Base-by-base conservation (phyloP, 2,329 filamentous ascomycete genomes). In the Aspergillus arachidicola region DNA sequence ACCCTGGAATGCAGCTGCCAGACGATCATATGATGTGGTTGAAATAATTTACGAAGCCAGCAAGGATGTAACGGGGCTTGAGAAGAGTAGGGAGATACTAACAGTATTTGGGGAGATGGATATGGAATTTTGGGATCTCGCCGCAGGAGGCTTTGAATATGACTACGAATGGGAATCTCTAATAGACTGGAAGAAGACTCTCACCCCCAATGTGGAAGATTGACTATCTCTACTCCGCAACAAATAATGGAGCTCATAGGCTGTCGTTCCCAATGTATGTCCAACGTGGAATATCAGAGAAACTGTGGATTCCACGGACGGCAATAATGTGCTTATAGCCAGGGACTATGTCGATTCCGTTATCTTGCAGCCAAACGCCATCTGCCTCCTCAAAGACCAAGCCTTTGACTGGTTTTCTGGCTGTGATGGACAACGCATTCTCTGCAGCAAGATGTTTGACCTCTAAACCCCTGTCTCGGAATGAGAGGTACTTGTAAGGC, bases 281-380 rank as follows among this genome's bases (percentile, higher is more conserved):
- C 28, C 50, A 53, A 10, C 50, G 28, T 34, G 50, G 50, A 9
- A 53, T n/a, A 53, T 53, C 28, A 4, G 50, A 30, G 26, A 16
- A n/a, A 30, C 26, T 34, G 19, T n/a, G 50, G 16, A 53, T 34
- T 21, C 50, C 50, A 11, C 23, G 6, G n/a, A 53, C 50, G 30
- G 28, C 6, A 11, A 53, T 53, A 6, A 32, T 34, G 14, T 53
- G 50, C 14, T 53, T 19, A 32, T 58, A 45, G 28, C 57, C 57
- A 19, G 57, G 57, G 10, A 30, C 45, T 50, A 58, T 28, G 45
- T 58, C 57, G 26, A 58, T 26, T 14, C 57, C 41, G 26, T 58
- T 58, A 28, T 58, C 28, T n/a, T 41, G 30, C 6, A 50, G 45
- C 45, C 45, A 48, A 23, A 58, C 14, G 7, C n/a, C 45, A 36